Conservation (phyloP, 2,329 filamentous ascomycete genomes). For the Orbilia oligospora region DNA sequence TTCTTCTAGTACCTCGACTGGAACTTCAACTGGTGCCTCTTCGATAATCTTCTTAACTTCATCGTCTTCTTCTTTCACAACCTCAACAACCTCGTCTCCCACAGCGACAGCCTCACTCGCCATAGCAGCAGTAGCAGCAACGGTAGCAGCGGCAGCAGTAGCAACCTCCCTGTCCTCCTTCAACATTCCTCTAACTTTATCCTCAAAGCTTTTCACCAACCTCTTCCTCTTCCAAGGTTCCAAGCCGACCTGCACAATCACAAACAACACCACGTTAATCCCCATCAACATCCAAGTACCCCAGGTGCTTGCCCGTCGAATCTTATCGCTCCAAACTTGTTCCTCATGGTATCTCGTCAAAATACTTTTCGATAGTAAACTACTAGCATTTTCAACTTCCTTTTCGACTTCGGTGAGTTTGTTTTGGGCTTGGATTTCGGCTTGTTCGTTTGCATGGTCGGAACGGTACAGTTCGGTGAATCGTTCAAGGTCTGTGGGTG, state of each 20-base stretch:
- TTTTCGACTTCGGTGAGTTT: slow-evolving; percentile 81
- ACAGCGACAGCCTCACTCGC: slow-evolving; percentile 65
- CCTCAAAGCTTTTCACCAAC: slow-evolving; percentile 85
- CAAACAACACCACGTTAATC: slow-evolving; percentile 89
- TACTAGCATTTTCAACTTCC: slow-evolving; percentile 82
- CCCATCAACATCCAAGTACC: slow-evolving; percentile 99
- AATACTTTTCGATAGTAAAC: slow-evolving; percentile 84
- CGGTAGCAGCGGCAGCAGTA: slow-evolving; percentile 68
- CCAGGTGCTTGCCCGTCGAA: slow-evolving; percentile 96
- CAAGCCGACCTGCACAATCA: slow-evolving; percentile 87
- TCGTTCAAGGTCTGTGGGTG: slow-evolving; percentile 86
- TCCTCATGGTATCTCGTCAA: slow-evolving; percentile 96
- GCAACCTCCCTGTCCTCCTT: slow-evolving; percentile 77
- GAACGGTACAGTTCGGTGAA: slow-evolving; percentile 93
- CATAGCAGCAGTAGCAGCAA: slow-evolving; percentile 70
- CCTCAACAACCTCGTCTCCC: slow-evolving; percentile 13
- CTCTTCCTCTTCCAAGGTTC: slow-evolving; percentile 90
- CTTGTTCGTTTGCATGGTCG: slow-evolving; percentile 92
- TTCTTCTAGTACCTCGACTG: neutral
- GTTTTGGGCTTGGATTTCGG: slow-evolving; percentile 80
- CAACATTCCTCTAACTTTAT: slow-evolving; percentile 78
- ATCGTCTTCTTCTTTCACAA: slow-evolving; percentile 12
- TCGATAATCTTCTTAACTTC: slow-evolving; percentile 12
- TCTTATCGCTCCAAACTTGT: slow-evolving; percentile 99
- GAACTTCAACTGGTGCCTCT: neutral